phyloP scores from a whole-genome alignment of 2,329 filamentous ascomycete genomes.

The Penicillium sp. region DNA sequence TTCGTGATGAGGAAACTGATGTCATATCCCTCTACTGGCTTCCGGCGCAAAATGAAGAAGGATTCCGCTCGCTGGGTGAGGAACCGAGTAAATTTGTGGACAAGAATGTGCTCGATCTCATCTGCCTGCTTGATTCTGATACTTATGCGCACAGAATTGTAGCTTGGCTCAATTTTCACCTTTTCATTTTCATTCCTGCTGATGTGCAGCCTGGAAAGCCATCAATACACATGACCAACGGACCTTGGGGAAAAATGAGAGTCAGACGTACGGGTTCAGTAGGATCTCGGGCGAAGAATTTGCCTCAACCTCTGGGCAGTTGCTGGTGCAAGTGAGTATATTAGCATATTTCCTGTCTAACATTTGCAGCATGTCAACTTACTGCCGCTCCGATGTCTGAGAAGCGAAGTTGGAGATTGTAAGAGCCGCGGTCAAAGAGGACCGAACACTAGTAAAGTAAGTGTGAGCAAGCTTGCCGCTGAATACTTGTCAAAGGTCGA shows the following conservation, averaged over 20 bases:
- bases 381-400: slow-evolving; percentile 81
- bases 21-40: slow-evolving; percentile 96
- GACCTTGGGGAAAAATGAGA: neutral
- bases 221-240: slow-evolving; percentile 4
- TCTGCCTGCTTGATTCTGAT: slow-evolving; percentile 99
- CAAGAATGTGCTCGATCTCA: slow-evolving; percentile 84
- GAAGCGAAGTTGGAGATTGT: slow-evolving; percentile 96
- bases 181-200: slow-evolving; percentile 96
- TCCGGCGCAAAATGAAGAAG: slow-evolving; percentile 93
- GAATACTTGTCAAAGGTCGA: slow-evolving; percentile 73
- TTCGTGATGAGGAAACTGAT: slow-evolving; percentile 99
- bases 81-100: slow-evolving; percentile 98
- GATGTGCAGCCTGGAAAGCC: slow-evolving; percentile 58
- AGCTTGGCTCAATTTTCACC: slow-evolving; percentile 90
- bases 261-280: slow-evolving; percentile 62
- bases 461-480: slow-evolving; percentile 59
- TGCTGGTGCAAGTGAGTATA: slow-evolving; percentile 49
- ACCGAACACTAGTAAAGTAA: slow-evolving; percentile 92
- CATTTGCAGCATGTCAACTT: neutral
- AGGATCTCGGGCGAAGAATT: slow-evolving; percentile 78
- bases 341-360: neutral
- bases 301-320: slow-evolving; percentile 96
- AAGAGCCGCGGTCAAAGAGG: slow-evolving; percentile 88
- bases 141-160: slow-evolving; percentile 95
- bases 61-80: slow-evolving; percentile 93